phyloP scores from a whole-genome alignment of 2,329 filamentous ascomycete species.

The Raffaelea arxii region DNA sequence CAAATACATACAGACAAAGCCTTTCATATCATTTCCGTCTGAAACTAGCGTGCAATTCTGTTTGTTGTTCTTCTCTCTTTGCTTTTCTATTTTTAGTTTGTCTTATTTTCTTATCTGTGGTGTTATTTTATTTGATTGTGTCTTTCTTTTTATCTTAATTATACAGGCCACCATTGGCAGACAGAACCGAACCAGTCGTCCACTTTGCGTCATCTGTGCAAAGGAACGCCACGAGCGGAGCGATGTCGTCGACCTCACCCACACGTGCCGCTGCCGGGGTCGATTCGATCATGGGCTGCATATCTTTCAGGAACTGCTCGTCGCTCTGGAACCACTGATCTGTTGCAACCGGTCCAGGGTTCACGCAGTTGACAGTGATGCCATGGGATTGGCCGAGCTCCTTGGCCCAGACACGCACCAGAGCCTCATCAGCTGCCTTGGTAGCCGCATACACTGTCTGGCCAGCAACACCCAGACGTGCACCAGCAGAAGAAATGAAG shows the following conservation, averaged over 20 bases:
- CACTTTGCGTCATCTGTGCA: not conserved
- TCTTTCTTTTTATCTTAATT: not conserved
- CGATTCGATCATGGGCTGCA: not conserved
- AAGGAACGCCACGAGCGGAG: not conserved
- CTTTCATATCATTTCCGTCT: no score
- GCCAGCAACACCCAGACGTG: not conserved
- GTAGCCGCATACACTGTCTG: not conserved
- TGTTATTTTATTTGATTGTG: not conserved
- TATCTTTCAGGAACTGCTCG: not conserved
- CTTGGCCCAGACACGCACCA: not conserved
- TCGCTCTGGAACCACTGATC: not conserved
- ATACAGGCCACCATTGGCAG: not conserved
- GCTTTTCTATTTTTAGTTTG: not conserved
- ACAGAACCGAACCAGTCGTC: not conserved
- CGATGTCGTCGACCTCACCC: not conserved
- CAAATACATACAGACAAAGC: no score
- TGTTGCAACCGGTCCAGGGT: not conserved
- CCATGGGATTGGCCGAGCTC: not conserved
- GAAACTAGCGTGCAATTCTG: no score
- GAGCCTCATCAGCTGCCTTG: not conserved
- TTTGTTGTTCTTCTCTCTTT: not conserved
- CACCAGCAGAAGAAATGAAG: not conserved
- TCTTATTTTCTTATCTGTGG: not conserved
- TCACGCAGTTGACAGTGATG: not conserved
- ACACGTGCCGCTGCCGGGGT: not conserved